These are phyloP conservation scores for Suillus spraguei DNA, from an alignment of 768 basidiomycete species.

Conservation along the genomic window DNA sequence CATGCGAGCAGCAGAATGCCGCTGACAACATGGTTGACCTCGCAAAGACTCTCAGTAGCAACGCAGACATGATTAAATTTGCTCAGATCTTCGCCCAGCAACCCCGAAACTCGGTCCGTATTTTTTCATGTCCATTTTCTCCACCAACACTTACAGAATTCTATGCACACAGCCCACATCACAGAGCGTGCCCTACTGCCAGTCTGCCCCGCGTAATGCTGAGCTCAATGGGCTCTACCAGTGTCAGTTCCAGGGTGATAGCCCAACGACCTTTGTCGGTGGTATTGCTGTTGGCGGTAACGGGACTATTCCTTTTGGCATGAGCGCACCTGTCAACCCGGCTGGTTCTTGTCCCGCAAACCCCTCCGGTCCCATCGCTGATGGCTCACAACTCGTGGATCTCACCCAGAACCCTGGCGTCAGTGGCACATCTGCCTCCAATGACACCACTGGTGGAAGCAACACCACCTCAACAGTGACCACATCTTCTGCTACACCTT, in stretches of 20 bases:
- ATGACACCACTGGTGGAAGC: constrained; percentile 5
- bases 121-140: background rate
- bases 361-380: constrained; percentile 48
- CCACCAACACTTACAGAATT: background rate
- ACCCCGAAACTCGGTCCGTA: constrained; percentile 54
- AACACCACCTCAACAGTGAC: constrained; percentile 7
- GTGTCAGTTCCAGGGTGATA: constrained; percentile 55
- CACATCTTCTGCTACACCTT: constrained; percentile 7
- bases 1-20: constrained; percentile 59
- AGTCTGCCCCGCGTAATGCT: constrained; percentile 50
- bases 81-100: constrained; percentile 60
- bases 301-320: constrained; percentile 58
- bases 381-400: constrained; percentile 46
- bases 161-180: constrained; percentile 39
- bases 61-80: constrained; percentile 49
- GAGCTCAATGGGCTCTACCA: constrained; percentile 60
- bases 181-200: constrained; percentile 52
- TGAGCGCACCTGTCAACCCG: constrained; percentile 41
- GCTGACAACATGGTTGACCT: constrained; percentile 55
- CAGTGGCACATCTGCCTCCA: constrained; percentile 9
- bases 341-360: constrained; percentile 55
- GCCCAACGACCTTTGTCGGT: constrained; percentile 48
- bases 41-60: constrained; percentile 44
- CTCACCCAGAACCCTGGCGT: constrained; percentile 39
- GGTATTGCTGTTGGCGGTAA: constrained; percentile 41